Base-by-base conservation (phyloP, 176 grass and related monocot genomes). In the Aegilops bicornis region DNA sequence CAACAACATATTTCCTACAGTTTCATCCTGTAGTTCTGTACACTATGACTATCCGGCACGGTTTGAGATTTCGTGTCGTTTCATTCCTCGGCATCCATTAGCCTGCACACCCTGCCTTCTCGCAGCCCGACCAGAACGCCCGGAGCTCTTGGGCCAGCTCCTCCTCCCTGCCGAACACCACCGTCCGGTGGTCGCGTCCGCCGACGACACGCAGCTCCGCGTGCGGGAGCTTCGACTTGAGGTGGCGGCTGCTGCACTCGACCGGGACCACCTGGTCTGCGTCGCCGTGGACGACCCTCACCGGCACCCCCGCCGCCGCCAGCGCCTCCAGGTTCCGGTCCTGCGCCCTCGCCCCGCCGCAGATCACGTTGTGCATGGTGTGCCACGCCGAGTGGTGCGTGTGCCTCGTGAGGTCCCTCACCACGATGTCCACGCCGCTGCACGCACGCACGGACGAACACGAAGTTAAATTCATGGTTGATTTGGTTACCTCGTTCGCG, bases 321-420 rank as follows among this genome's bases (percentile, higher is more conserved):
- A 98, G 37, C 33, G 76, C 87, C 30, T 92, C 86, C 82, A 95
- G 91, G 76, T 91, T 81, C 31, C 36, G 7, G 79, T 92, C 91
- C 89, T 95, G 88, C 43, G 64, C 39, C 47, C 23, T 73, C 0
- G 90, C 90, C 5, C 91, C 93, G 8, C 90, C 93, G 68, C 93
- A 98, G 63, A 98, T 85, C 54, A 95, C 96, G 84, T 98, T 98
- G 86, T 98, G 96, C 96, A 98, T 98, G 5, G 93, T 98, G 78
- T 95, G 90, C 93, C 93, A 98, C 54, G 91, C 96, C n/a, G 96
- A 95, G 78, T 92, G 93, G 82, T 98, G 96, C 5, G 91, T 98
- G 83, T 98, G 96, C 88, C 35, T 87, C 12, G 93, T 95, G 33
- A 94, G 81, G 27, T 98, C 91, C 22, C 56, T 82, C 24, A 92